Percentiles rank a stretch among this genome's conserved stretches.
phyloP scores from a whole-genome alignment of 2,329 filamentous ascomycete genomes.

The Penicillium polonicum region DNA sequence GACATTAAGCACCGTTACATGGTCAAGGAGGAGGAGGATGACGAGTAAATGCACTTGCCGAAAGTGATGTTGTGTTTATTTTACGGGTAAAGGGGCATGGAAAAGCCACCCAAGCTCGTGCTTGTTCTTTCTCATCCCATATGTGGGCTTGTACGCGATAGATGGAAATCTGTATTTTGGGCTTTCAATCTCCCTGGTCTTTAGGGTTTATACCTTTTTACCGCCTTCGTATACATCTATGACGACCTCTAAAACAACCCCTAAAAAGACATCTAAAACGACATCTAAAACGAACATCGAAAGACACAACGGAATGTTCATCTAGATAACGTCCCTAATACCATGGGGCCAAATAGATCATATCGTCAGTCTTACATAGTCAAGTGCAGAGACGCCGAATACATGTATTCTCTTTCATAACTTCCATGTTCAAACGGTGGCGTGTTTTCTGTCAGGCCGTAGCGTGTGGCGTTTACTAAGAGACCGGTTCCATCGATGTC shows the following conservation, averaged over 20 bases:
- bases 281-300: background rate
- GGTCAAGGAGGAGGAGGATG: constrained; percentile 64
- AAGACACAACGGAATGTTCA: background rate
- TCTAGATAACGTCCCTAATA: background rate
- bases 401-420: background rate
- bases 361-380: background rate
- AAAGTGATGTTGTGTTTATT: constrained; percentile 8
- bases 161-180: constrained; percentile 27
- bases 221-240: background rate
- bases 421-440: background rate
- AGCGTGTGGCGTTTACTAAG: constrained; percentile 24
- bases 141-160: constrained; percentile 26
- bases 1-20: constrained; percentile 93
- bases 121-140: constrained; percentile 24
- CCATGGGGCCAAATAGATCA: background rate
- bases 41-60: constrained; percentile 32
- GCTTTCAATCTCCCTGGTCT: constrained; percentile 1
- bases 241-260: background rate
- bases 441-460: constrained; percentile 5
- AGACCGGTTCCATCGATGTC: constrained; percentile 25
- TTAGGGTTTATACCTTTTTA: background rate
- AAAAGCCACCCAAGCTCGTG: constrained; percentile 19
- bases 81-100: constrained; percentile 21
- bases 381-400: background rate
- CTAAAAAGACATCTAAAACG: background rate